phyloP scores from a whole-genome alignment of 73 alveolate species.

The Tetrahymena malaccensis region DNA sequence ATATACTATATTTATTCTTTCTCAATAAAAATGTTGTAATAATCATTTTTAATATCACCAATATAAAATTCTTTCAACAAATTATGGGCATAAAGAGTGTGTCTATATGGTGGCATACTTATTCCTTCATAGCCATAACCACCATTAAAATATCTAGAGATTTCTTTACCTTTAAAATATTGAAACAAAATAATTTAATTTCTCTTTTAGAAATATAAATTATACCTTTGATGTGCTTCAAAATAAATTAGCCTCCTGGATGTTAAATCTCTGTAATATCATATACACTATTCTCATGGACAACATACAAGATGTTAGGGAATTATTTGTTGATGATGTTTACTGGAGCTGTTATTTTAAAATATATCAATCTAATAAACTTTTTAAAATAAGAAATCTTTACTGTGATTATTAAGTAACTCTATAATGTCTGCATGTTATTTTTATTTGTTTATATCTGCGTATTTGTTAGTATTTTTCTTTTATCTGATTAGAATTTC shows the following conservation, averaged over 20 bases:
- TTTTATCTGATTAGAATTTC: not conserved
- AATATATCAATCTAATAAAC: not conserved
- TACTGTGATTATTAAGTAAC: not conserved
- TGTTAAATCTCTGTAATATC: constrained; percentile 34
- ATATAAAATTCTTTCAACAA: constrained; percentile 9
- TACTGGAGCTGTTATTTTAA: not conserved
- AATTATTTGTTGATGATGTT: not conserved
- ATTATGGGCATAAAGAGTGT: constrained; percentile 23
- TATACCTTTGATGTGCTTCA: not conserved
- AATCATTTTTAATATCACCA: constrained; percentile 38
- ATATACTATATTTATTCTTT: not conserved
- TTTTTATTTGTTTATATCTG: not conserved
- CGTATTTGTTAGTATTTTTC: not conserved
- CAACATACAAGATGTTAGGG: constrained; percentile 5
- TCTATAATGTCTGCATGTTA: not conserved
- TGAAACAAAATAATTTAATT: not conserved
- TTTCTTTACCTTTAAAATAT: constrained; percentile 16
- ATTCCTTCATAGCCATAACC: not conserved
- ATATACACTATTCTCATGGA: constrained; percentile 14
- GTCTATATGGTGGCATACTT: not conserved
- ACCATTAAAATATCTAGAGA: constrained; percentile 35
- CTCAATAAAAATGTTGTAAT: not conserved
- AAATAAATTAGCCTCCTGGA: constrained; percentile 42
- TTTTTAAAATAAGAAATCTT: not conserved
- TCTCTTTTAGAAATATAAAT: not conserved